These are phyloP conservation scores for Ophiognomonia clavigignenti-juglandacearum DNA, from an alignment of 2,329 filamentous ascomycete genomes.

Conservation along the genomic window DNA sequence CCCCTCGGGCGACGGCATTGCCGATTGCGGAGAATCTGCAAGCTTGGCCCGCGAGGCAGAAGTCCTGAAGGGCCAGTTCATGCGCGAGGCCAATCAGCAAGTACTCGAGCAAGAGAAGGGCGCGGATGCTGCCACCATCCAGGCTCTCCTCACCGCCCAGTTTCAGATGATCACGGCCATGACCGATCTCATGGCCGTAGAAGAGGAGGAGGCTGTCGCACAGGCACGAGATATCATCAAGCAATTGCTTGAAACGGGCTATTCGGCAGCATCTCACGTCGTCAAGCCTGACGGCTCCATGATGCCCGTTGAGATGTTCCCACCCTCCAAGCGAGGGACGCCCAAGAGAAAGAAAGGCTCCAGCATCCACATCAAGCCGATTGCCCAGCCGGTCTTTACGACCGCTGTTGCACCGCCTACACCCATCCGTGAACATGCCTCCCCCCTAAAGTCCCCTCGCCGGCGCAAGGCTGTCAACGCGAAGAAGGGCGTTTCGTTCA, in stretches of 20 bases:
- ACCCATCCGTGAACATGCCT: slow-evolving; percentile 18
- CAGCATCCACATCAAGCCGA: slow-evolving; percentile 35
- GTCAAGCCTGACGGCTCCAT: slow-evolving; percentile 80
- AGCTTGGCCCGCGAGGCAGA: slow-evolving; percentile 78
- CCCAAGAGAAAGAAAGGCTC: slow-evolving; percentile 65
- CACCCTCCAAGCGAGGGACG: slow-evolving; percentile 68
- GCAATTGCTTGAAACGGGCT: slow-evolving; percentile 73
- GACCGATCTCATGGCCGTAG: slow-evolving; percentile 75
- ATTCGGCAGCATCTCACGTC: slow-evolving; percentile 70
- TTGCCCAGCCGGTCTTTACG: slow-evolving; percentile 37
- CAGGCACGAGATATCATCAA: slow-evolving; percentile 74
- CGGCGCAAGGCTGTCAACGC: slow-evolving; percentile 62
- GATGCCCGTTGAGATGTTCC: slow-evolving; percentile 59
- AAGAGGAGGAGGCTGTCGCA: slow-evolving; percentile 74
- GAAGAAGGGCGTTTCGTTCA: slow-evolving; percentile 73
- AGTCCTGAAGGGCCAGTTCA: slow-evolving; percentile 75
- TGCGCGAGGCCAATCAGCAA: slow-evolving; percentile 70
- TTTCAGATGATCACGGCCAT: slow-evolving; percentile 87
- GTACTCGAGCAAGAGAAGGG: slow-evolving; percentile 80
- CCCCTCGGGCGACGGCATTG: slow-evolving; percentile 59
- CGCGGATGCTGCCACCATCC: slow-evolving; percentile 72
- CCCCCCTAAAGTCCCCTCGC: slow-evolving; percentile 75
- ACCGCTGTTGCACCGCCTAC: slow-evolving; percentile 9
- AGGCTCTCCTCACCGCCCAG: slow-evolving; percentile 81
- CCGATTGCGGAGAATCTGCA: slow-evolving; percentile 63